A percentile compares a stretch with the other conserved stretches of the same genome.
These are phyloP conservation scores for Cardamine resedifolia DNA, from an alignment of 345 rosid genomes.

Conservation along the genomic window DNA sequence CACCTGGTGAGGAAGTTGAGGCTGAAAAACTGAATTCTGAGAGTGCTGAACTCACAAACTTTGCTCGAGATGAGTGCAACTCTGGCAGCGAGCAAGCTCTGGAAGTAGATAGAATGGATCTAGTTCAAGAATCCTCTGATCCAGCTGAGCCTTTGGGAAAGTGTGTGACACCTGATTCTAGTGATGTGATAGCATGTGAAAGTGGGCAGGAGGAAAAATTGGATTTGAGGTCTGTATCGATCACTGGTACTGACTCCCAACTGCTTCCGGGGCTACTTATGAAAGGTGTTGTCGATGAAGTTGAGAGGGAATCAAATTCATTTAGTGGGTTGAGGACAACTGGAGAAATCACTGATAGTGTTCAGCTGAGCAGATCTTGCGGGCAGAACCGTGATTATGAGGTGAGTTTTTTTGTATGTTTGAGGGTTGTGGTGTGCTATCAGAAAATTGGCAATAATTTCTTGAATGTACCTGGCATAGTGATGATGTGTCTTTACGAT, in stretches of 20 bases:
- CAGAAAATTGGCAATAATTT: slow-evolving; percentile 37
- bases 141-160: slow-evolving; percentile 36
- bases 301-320: slow-evolving; percentile 43
- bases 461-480: slow-evolving; percentile 41
- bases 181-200: slow-evolving; percentile 25
- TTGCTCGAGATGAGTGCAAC: slow-evolving; percentile 23
- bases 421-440: slow-evolving; percentile 38
- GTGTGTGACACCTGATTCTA: slow-evolving; percentile 43
- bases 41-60: slow-evolving; percentile 23
- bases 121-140: slow-evolving; percentile 41
- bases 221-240: slow-evolving; percentile 38
- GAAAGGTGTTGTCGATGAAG: slow-evolving; percentile 41
- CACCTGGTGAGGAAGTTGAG: slow-evolving; percentile 35
- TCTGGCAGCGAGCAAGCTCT: slow-evolving; percentile 31
- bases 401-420: slow-evolving; percentile 46
- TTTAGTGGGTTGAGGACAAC: slow-evolving; percentile 39
- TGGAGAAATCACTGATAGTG: slow-evolving; percentile 43
- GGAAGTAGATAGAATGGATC: slow-evolving; percentile 31
- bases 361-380: slow-evolving; percentile 40
- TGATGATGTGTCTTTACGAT: slow-evolving; percentile 47
- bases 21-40: slow-evolving; percentile 27
- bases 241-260: slow-evolving; percentile 34
- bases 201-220: slow-evolving; percentile 27
- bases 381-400: slow-evolving; percentile 46
- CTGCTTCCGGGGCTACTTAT: slow-evolving; percentile 30